Evolutionary conservation across 441 rosid species (phyloP).

Genomic region (Theobroma grandiflorum): DNA sequence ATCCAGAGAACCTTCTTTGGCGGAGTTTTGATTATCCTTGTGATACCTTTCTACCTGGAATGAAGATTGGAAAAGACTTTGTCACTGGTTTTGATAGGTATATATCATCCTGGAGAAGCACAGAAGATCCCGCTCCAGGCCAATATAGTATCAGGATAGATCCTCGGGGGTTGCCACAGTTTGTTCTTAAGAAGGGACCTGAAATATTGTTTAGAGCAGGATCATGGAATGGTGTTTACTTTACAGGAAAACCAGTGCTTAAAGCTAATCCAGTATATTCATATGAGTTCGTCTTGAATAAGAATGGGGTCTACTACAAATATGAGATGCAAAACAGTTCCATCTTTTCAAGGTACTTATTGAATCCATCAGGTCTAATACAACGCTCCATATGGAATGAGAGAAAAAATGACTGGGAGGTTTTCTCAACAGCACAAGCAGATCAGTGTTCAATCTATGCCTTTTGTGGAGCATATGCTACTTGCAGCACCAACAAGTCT

Average conservation of each 20-base stretch:
- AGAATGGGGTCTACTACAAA: slow-evolving; percentile 15
- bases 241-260: slow-evolving; percentile 5
- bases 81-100: slow-evolving; percentile 19
- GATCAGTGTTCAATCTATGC: background rate
- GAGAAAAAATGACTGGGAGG: slow-evolving; percentile 26
- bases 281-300: background rate
- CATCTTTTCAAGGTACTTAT: slow-evolving; percentile 6
- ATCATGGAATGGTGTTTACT: slow-evolving; percentile 31
- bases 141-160: slow-evolving; percentile 3
- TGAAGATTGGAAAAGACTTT: slow-evolving; percentile 38
- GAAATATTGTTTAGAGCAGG: background rate
- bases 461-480: slow-evolving; percentile 9
- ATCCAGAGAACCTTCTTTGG: slow-evolving; percentile 15
- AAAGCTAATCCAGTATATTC: background rate
- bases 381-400: slow-evolving; percentile 31
- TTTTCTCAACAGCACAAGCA: background rate
- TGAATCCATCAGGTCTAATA: slow-evolving; percentile 28
- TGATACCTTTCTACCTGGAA: slow-evolving; percentile 30
- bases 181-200: background rate
- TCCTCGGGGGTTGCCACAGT: slow-evolving; percentile 31
- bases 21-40: slow-evolving; percentile 39
- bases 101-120: slow-evolving; percentile 35
- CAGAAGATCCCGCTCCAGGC: slow-evolving; percentile 32
- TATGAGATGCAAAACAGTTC: slow-evolving; percentile 8
- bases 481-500: background rate